Evolutionary conservation across 2,329 filamentous ascomycete species (phyloP).

Genomic region (Penicillium crustosum): DNA sequence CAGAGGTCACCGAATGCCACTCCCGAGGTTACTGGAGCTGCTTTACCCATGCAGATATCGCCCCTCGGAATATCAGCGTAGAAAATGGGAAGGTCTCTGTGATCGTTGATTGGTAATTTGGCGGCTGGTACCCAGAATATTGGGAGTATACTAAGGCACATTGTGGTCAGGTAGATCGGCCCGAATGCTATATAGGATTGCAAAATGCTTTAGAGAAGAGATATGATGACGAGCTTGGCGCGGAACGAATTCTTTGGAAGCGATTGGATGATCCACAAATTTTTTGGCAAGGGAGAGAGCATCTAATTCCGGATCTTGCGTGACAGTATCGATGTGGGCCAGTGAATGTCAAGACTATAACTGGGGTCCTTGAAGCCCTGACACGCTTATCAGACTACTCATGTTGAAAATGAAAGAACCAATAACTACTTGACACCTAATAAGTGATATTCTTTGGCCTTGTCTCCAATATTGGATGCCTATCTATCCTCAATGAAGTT

Average conservation of each 20-base stretch:
- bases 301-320: not conserved
- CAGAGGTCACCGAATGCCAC: not conserved
- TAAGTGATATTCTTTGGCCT: too few relatives aligned
- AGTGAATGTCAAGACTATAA: too few relatives aligned
- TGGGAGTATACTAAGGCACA: slow-evolving; percentile 5
- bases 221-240: not conserved
- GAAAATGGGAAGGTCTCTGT: not conserved
- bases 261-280: not conserved
- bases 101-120: slow-evolving; percentile 1
- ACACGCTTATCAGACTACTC: too few relatives aligned
- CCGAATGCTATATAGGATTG: slow-evolving; percentile 1
- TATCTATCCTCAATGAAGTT: too few relatives aligned
- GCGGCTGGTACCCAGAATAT: slow-evolving; percentile 2
- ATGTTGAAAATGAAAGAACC: too few relatives aligned
- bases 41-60: not conserved
- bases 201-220: not conserved
- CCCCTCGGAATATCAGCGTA: not conserved
- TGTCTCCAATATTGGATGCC: too few relatives aligned
- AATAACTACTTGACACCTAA: too few relatives aligned
- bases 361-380: too few relatives aligned
- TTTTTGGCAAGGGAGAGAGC: not conserved
- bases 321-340: too few relatives aligned
- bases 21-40: not conserved
- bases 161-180: not conserved
- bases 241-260: not conserved